Evolutionary conservation across 2,329 filamentous ascomycete species (phyloP), one percentile per base, ranked within the genome.

Genomic region (Akanthomyces lecanii): DNA sequence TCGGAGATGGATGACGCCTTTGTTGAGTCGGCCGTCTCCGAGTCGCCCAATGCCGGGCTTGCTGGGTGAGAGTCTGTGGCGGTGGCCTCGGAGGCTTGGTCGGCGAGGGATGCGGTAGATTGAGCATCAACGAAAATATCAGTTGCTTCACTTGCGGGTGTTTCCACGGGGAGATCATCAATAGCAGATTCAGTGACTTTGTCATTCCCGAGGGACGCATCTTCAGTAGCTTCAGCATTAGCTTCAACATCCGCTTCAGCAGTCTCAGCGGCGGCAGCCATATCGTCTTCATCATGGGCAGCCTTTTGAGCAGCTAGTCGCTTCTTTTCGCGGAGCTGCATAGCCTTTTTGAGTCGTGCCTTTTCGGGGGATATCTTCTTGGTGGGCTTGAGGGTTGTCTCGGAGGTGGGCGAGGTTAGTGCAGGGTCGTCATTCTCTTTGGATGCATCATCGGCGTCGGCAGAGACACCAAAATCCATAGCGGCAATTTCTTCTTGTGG

Each of bases 291-390:
- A 36, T 68, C 68, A 11, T 67, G 65, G 33, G 66, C 65, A n/a
- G 62, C 65, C 38, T 71, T 69, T 47, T 63, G 65, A 11, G 66
- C 64, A 7, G 38, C 65, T 16, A 62, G 50, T 23, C 45, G 87
- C 74, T 92, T 92, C 76, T 90, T 92, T 75, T 96, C 95, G 59
- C 94, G 85, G 68, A 97, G 76, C 75, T 97, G 90, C 77, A 97
- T 83, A 8, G 95, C 95, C 78, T 96, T 97, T 91, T 97, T 93
- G 66, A 99, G 80, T 61, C 95, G 85, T 65, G 91, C 87, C 78
- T 96, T 98, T 74, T 99, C 95, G 0, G 91, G 91, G 1, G 91
- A 92, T 70, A 96, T 89, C 74, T 77, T 75, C 68, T 77, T 78
- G 6, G 80, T 78, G 77, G 25, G 69, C 79, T 81, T 11, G 78